A percentile compares a stretch with the other conserved stretches of the same genome.
phyloP scores from a whole-genome alignment of 2,329 filamentous ascomycete species.

The Fusarium coffeatum region DNA sequence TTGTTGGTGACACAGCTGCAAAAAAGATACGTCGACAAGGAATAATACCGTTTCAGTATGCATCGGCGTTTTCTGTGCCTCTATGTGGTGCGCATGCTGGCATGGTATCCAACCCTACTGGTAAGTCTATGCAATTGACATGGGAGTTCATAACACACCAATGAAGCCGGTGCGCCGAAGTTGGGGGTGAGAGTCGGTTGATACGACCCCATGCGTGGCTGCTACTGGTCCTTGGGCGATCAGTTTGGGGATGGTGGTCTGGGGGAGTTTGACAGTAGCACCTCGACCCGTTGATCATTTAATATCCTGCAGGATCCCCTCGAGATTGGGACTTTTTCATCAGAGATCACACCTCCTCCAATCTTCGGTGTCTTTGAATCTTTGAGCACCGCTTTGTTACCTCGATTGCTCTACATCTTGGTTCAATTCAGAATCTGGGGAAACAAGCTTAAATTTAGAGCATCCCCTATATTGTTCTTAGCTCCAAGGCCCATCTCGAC shows the following conservation, averaged over 20 bases:
- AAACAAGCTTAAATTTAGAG: conserved; percentile 41
- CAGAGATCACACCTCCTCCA: conserved; percentile 28
- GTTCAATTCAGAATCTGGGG: conserved; percentile 20
- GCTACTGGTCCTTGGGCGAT: conserved; percentile 26
- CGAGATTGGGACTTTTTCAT: conserved; percentile 11
- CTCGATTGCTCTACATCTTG: conserved; percentile 14
- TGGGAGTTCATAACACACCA: conserved; percentile 39
- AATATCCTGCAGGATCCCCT: conserved; percentile 41
- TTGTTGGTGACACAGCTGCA: neutral
- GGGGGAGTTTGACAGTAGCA: conserved; percentile 24
- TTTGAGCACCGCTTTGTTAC: conserved; percentile 10
- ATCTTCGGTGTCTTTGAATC: conserved; percentile 19
- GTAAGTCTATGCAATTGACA: conserved; percentile 29
- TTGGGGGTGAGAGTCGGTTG: conserved; percentile 37
- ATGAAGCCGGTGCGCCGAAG: conserved; percentile 29
- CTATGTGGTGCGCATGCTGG: conserved; percentile 10
- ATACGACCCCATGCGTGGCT: conserved; percentile 37
- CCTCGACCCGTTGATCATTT: conserved; percentile 39
- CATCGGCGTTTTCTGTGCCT: conserved; percentile 25
- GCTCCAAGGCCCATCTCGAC: neutral
- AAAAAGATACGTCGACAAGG: conserved; percentile 9
- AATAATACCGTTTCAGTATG: conserved; percentile 17
- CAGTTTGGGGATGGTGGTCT: conserved; percentile 32
- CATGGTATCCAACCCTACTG: conserved; percentile 1
- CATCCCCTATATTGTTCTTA: conserved; percentile 9